phyloP scores from a whole-genome alignment of 495 filamentous ascomycete genomes.

The Aspergillus biplanus region DNA sequence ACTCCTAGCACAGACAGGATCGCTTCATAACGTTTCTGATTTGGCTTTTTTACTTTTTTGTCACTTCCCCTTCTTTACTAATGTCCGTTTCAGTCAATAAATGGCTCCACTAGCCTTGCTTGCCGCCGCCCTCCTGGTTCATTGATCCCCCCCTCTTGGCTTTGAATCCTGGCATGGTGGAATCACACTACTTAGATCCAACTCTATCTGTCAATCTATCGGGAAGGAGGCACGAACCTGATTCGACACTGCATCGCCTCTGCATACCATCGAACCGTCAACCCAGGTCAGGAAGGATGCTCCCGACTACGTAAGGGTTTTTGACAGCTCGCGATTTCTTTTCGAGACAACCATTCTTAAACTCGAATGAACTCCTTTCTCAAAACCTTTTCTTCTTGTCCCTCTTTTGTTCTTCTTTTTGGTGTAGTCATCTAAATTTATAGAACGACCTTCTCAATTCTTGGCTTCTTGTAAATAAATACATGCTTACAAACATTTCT shows the following conservation, averaged over 20 bases:
- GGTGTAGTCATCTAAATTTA: conserved; percentile 11
- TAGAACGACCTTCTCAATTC: conserved; percentile 4
- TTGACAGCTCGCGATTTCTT: conserved; percentile 27
- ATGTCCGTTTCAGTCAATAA: conserved; percentile 16
- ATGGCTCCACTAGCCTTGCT: conserved; percentile 29
- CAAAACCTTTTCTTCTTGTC: neutral
- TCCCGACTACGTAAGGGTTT: conserved; percentile 23
- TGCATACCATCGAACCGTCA: conserved; percentile 22
- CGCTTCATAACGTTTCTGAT: conserved; percentile 20
- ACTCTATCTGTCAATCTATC: conserved; percentile 33
- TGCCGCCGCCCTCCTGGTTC: conserved; percentile 16
- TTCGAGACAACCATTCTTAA: conserved; percentile 25
- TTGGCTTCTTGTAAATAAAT: conserved; percentile 26
- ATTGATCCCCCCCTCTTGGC: conserved; percentile 17
- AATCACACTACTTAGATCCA: conserved; percentile 29
- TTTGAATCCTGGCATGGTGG: conserved; percentile 22
- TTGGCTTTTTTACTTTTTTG: conserved; percentile 16
- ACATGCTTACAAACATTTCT: conserved; percentile 7
- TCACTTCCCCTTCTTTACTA: conserved; percentile 11
- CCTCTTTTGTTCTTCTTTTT: conserved; percentile 5
- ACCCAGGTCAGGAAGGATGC: conserved; percentile 14
- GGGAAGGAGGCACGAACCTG: conserved; percentile 25
- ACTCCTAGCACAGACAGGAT: conserved; percentile 25
- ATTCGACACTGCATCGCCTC: conserved; percentile 27
- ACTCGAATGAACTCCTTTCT: conserved; percentile 16